phyloP scores from a whole-genome alignment of 805 yeast genomes.

The Wickerhamomyces kurtzmanii region DNA sequence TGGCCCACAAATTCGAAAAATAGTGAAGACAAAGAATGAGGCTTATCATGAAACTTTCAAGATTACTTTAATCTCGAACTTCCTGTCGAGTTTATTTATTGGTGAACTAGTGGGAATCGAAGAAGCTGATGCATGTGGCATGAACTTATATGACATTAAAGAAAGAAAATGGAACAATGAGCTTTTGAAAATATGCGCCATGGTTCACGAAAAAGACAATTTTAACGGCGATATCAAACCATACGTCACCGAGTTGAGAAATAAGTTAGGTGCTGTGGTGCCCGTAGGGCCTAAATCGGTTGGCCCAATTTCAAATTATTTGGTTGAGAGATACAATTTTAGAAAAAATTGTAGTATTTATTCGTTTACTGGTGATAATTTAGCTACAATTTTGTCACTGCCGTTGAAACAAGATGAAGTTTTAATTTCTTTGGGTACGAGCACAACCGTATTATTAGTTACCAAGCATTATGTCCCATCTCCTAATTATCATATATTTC shows the following conservation, averaged over 20 bases:
- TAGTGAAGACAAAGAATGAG: conserved; percentile 41
- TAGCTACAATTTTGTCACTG: conserved; percentile 78
- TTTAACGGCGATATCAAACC: conserved; percentile 3
- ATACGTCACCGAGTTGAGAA: conserved; percentile 24
- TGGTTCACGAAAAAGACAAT: conserved; percentile 19
- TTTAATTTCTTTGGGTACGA: conserved; percentile 77
- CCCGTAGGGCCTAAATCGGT: conserved; percentile 37
- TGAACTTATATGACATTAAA: conserved; percentile 76
- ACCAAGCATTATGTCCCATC: conserved; percentile 74
- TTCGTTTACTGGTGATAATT: conserved; percentile 85
- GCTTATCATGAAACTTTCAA: conserved; percentile 46
- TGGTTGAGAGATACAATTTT: conserved; percentile 57
- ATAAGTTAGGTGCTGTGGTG: conserved; percentile 44
- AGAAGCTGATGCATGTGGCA: conserved; percentile 86
- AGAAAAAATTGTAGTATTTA: conserved; percentile 44
- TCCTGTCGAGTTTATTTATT: conserved; percentile 60
- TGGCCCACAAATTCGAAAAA: conserved; percentile 81
- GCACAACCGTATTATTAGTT: conserved; percentile 79
- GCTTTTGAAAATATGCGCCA: conserved; percentile 33
- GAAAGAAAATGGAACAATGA: conserved; percentile 44
- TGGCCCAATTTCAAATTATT: conserved; percentile 51
- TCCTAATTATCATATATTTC: conserved; percentile 74
- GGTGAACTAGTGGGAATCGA: conserved; percentile 62
- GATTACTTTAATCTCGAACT: conserved; percentile 71
- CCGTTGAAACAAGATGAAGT: conserved; percentile 73